Conservation (phyloP, 176 grass and related monocot species). For the Ensete ventricosum region DNA sequence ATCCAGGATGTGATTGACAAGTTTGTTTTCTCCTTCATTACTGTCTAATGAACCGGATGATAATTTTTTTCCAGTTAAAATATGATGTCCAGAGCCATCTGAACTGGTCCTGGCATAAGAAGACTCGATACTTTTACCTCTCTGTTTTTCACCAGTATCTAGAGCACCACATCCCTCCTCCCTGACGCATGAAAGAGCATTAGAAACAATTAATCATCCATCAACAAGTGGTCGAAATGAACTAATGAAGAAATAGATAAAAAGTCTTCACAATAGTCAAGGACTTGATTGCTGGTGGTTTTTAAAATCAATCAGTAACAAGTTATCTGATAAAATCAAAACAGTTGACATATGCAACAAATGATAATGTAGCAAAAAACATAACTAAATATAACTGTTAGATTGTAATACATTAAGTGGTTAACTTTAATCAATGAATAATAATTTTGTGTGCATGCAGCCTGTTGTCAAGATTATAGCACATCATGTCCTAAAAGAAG, state of each 20-base stretch:
- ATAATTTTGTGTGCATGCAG: neutral
- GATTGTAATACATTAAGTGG: neutral
- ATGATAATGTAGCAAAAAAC: neutral
- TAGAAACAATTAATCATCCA: conserved; percentile 7
- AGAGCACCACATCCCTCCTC: neutral
- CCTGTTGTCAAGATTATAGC: neutral
- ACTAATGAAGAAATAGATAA: neutral
- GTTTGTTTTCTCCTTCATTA: conserved; percentile 1
- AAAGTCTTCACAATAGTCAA: neutral
- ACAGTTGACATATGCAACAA: neutral
- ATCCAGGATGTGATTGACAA: conserved; percentile 8
- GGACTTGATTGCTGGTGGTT: neutral
- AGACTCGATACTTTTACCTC: conserved; percentile 11
- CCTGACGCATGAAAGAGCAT: conserved; percentile 9
- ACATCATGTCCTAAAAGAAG: neutral
- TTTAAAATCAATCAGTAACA: neutral
- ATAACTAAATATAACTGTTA: neutral
- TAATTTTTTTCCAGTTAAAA: conserved; percentile 12
- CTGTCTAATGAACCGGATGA: conserved; percentile 22
- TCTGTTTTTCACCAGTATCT: conserved; percentile 5
- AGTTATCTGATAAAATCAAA: neutral
- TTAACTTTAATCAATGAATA: neutral
- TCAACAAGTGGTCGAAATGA: neutral
- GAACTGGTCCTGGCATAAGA: neutral
- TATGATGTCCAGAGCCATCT: neutral